A percentile compares a stretch with the other conserved stretches of the same genome.
phyloP scores from a whole-genome alignment of 345 rosid genomes.

The Ceriops zippeliana region DNA sequence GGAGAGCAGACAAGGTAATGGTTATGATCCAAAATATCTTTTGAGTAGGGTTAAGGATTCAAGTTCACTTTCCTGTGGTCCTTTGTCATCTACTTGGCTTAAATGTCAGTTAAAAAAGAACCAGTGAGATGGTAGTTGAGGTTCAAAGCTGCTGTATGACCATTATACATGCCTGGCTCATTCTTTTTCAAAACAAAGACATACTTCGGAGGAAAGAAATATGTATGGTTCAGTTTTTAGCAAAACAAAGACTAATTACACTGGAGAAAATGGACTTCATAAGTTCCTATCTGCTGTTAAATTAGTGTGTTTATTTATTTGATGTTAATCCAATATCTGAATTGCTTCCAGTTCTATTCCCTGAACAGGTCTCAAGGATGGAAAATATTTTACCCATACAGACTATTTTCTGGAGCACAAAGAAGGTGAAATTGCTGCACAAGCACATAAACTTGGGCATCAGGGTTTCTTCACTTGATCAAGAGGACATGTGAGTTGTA shows the following conservation, averaged over 20 bases:
- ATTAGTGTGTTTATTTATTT: neutral
- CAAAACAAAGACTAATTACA: too few species aligned
- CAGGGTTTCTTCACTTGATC: constrained; percentile 66
- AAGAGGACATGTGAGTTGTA: constrained; percentile 61
- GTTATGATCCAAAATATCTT: neutral
- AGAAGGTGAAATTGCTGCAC: constrained; percentile 37
- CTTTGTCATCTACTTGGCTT: neutral
- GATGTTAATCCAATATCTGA: constrained; percentile 30
- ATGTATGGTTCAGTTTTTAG: too few species aligned
- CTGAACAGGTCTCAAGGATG: constrained; percentile 67
- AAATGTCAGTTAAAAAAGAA: neutral
- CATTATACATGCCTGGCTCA: too few species aligned
- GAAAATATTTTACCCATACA: constrained; percentile 74
- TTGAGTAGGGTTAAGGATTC: neutral
- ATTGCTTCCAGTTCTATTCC: constrained; percentile 69
- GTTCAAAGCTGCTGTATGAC: neutral
- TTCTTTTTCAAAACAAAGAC: too few species aligned
- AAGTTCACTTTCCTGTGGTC: neutral
- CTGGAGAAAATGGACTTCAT: neutral
- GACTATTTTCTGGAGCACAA: constrained; percentile 40
- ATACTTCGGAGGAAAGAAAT: too few species aligned
- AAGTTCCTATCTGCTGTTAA: neutral
- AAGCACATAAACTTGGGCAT: constrained; percentile 50
- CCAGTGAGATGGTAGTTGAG: neutral
- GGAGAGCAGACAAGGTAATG: constrained; percentile 67